phyloP scores from a whole-genome alignment of 106 monocot species.

The Dendrobium chrysotoxum region DNA sequence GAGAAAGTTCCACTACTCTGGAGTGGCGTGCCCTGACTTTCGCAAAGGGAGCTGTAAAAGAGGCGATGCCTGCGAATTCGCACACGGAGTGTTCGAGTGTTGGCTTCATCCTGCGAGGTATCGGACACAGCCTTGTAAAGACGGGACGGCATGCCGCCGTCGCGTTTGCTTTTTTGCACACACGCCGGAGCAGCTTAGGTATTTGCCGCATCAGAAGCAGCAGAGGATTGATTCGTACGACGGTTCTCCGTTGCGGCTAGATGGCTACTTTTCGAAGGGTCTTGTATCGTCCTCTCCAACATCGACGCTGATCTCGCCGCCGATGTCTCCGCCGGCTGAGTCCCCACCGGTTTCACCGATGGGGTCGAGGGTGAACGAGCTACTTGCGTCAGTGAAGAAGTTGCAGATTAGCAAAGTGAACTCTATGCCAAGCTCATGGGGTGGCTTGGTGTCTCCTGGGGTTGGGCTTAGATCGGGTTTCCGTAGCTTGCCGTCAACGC shows the following conservation, averaged over 20 bases:
- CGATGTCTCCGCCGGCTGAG: conserved; percentile 22
- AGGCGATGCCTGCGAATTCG: conserved; percentile 14
- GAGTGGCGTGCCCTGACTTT: conserved; percentile 28
- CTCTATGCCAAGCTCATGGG: conserved; percentile 27
- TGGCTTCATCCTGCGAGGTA: conserved; percentile 26
- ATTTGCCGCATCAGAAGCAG: conserved; percentile 10
- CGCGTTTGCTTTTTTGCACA: conserved; percentile 64
- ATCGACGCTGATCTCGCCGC: conserved; percentile 17
- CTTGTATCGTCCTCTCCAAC: conserved; percentile 29
- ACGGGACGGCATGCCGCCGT: conserved; percentile 45
- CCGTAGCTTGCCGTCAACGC: conserved; percentile 55
- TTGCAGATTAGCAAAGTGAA: conserved; percentile 17
- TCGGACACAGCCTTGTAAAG: conserved; percentile 82
- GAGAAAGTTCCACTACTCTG: conserved; percentile 30
- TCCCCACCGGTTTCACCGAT: conserved; percentile 58
- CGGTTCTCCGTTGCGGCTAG: conserved; percentile 40
- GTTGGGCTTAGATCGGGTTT: conserved; percentile 23
- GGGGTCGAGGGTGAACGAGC: conserved; percentile 1
- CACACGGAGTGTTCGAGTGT: conserved; percentile 18
- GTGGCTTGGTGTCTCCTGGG: conserved; percentile 18
- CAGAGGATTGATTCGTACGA: conserved; percentile 48
- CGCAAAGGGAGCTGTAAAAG: conserved; percentile 28
- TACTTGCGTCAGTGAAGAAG: not conserved
- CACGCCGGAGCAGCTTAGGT: conserved; percentile 54
- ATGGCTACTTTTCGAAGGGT: conserved; percentile 11